These are phyloP conservation scores for Citrullus amarus DNA, from an alignment of 306 rosid species.

Conservation along the genomic window DNA sequence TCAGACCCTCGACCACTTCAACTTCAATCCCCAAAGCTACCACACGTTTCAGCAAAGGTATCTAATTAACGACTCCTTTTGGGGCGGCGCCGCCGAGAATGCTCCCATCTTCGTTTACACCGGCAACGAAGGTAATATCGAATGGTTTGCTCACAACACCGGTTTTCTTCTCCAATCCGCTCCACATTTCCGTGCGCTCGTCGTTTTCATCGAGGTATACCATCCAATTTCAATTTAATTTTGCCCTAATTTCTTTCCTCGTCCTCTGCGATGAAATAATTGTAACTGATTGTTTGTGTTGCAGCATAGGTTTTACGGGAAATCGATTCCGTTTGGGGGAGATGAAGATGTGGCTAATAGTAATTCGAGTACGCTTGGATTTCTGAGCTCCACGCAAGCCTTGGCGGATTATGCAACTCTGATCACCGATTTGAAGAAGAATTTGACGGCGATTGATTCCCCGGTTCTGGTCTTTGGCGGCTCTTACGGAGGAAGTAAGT, in stretches of 20 bases:
- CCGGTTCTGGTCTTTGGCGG: conserved; percentile 86
- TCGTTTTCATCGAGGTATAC: conserved; percentile 73
- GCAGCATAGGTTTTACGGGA: conserved; percentile 90
- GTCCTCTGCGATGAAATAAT: neutral
- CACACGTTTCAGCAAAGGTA: conserved; percentile 65
- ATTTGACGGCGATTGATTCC: conserved; percentile 45
- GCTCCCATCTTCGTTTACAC: conserved; percentile 89
- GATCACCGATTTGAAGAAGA: conserved; percentile 51
- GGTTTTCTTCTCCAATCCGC: conserved; percentile 65
- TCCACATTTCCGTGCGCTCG: conserved; percentile 58
- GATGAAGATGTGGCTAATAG: conserved; percentile 28
- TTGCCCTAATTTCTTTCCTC: neutral
- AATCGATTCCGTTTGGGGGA: conserved; percentile 71
- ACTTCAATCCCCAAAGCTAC: conserved; percentile 57
- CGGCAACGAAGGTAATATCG: conserved; percentile 80
- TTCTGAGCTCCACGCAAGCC: conserved; percentile 63
- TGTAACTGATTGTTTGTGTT: neutral
- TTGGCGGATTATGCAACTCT: conserved; percentile 82
- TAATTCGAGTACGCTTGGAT: conserved; percentile 55
- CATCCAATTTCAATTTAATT: neutral
- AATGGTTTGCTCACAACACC: conserved; percentile 77
- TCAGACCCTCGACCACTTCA: conserved; percentile 84
- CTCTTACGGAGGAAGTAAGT: conserved; percentile 87
- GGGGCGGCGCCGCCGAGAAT: conserved; percentile 69
- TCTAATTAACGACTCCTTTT: conserved; percentile 51